Evolutionary conservation across 257 asterid genomes (phyloP).

Genomic region (Galeopsis tetrahit): DNA sequence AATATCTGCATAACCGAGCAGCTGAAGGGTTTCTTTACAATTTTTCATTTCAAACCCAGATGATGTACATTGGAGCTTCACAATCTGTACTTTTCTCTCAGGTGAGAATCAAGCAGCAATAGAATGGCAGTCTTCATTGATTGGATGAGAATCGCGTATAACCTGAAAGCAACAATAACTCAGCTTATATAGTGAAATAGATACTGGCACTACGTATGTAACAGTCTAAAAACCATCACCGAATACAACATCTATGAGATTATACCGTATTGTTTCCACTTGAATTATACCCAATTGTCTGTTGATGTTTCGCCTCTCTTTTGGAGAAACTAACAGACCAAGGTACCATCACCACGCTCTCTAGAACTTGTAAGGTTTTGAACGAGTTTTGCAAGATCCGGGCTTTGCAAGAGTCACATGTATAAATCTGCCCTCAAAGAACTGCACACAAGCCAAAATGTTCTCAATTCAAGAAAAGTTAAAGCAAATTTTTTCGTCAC

Average conservation of each 20-base stretch:
- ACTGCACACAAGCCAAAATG: conserved; percentile 40
- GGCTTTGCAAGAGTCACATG: conserved; percentile 49
- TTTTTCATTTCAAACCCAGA: background rate
- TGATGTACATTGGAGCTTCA: background rate
- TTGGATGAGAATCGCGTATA: conserved; percentile 4
- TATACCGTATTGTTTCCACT: background rate
- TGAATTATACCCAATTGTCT: background rate
- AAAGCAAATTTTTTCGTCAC: background rate
- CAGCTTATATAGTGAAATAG: background rate
- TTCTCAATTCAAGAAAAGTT: conserved; percentile 3
- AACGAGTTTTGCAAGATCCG: conserved; percentile 50
- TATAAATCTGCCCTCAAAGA: conserved; percentile 59
- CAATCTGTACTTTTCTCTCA: background rate
- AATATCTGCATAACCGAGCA: background rate
- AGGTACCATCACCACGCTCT: background rate
- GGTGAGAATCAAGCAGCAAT: background rate
- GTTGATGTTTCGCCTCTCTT: background rate
- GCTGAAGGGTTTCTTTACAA: background rate
- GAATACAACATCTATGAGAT: background rate
- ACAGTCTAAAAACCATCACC: conserved; percentile 12
- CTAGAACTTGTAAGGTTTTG: conserved; percentile 51
- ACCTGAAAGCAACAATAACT: background rate
- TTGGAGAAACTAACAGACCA: background rate
- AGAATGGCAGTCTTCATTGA: background rate
- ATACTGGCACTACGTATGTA: background rate